These are phyloP conservation scores for Calonectria montana DNA, from an alignment of 2,329 filamentous ascomycete genomes.

Conservation along the genomic window DNA sequence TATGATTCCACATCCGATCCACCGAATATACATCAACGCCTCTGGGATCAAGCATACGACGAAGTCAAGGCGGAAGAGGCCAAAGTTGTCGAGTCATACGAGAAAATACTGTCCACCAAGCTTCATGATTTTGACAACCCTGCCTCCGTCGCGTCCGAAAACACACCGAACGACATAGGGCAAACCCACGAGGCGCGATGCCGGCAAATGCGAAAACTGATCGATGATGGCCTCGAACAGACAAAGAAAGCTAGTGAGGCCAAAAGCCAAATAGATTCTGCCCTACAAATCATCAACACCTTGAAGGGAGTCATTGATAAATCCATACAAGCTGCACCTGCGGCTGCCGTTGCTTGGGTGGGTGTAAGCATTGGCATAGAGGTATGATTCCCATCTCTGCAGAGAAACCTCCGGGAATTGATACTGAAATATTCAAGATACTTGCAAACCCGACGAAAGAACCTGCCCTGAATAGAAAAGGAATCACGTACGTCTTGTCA, in stretches of 20 bases:
- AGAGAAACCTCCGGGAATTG: background rate
- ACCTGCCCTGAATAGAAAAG: slow-evolving; percentile 42
- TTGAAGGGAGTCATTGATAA: slow-evolving; percentile 18
- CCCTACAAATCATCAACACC: background rate
- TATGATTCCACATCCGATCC: background rate
- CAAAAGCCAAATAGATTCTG: slow-evolving; percentile 5
- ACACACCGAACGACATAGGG: background rate
- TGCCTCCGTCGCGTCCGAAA: background rate
- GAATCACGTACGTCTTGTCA: slow-evolving; percentile 49
- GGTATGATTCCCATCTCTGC: slow-evolving; percentile 33
- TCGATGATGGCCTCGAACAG: slow-evolving; percentile 11
- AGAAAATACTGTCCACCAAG: slow-evolving; percentile 31
- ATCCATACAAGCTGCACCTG: slow-evolving; percentile 43
- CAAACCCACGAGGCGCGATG: background rate
- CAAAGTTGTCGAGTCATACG: slow-evolving; percentile 33
- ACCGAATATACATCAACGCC: background rate
- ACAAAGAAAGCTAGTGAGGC: background rate
- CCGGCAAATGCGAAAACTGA: slow-evolving; percentile 16
- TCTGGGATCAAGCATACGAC: slow-evolving; percentile 38
- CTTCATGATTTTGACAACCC: slow-evolving; percentile 8
- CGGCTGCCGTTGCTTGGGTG: slow-evolving; percentile 51
- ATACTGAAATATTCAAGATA: slow-evolving; percentile 35
- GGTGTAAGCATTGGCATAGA: slow-evolving; percentile 48
- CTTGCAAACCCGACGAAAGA: slow-evolving; percentile 44
- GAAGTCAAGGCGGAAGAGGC: slow-evolving; percentile 25